These are phyloP conservation scores for Choiromyces venosus DNA, from an alignment of 495 filamentous ascomycete genomes.

Conservation along the genomic window DNA sequence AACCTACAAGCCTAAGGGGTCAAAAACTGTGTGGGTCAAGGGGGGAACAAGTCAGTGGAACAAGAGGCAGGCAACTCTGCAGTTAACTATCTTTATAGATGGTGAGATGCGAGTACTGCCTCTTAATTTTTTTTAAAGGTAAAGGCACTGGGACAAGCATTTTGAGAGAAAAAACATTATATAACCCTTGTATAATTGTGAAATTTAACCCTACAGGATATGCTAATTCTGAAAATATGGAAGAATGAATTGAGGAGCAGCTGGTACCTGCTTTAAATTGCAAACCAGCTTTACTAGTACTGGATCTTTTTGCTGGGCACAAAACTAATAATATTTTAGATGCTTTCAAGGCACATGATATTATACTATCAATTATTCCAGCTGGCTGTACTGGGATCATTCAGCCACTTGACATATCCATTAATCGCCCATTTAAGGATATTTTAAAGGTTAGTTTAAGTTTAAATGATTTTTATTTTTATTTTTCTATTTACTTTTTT, in stretches of 20 bases:
- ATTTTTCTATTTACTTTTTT: too few relatives aligned
- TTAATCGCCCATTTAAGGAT: too few relatives aligned
- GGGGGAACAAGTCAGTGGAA: not conserved
- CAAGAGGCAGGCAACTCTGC: conserved; percentile 5
- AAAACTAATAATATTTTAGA: not conserved
- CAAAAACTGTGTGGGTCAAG: not conserved
- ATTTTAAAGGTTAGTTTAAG: too few relatives aligned
- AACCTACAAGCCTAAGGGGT: not conserved
- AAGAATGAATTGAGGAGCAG: conserved; percentile 4
- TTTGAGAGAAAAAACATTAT: conserved; percentile 3
- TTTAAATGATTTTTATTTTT: too few relatives aligned
- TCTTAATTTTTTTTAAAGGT: conserved; percentile 2
- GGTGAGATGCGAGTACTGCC: not conserved
- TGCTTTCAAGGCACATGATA: not conserved
- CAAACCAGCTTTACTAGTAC: not conserved
- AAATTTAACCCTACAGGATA: conserved; percentile 4
- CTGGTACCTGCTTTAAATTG: not conserved
- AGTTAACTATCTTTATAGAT: conserved; percentile 7
- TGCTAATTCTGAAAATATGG: conserved; percentile 4
- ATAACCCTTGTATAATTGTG: not conserved
- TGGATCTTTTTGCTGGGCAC: not conserved
- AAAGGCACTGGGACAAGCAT: not conserved
- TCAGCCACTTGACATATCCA: not conserved
- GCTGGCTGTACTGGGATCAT: conserved; percentile 2
- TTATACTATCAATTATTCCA: not conserved